These are phyloP conservation scores for Phytophthora boehmeriae DNA, from an alignment of 352 stramenopile genomes.

Conservation along the genomic window DNA sequence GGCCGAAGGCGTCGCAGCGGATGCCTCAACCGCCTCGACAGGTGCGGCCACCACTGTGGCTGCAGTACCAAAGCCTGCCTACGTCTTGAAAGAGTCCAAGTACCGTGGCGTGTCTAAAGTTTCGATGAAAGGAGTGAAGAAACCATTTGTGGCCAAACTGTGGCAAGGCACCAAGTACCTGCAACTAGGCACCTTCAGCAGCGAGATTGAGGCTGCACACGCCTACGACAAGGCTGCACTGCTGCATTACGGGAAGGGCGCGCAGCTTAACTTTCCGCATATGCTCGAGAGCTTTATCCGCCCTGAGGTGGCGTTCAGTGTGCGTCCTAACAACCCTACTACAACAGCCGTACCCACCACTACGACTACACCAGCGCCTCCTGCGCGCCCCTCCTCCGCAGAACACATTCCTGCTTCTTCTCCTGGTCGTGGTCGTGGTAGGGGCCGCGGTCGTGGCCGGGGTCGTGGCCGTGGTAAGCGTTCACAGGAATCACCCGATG, in stretches of 20 bases:
- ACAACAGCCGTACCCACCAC: not conserved
- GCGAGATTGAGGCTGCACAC: constrained; percentile 82
- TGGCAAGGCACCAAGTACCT: constrained; percentile 70
- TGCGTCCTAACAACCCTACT: constrained; percentile 22
- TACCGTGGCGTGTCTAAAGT: constrained; percentile 83
- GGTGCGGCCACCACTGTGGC: not conserved
- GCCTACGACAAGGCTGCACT: constrained; percentile 83
- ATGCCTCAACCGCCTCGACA: not conserved
- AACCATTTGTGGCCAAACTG: constrained; percentile 80
- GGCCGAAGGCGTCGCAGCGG: constrained; percentile 13
- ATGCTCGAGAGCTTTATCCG: constrained; percentile 72
- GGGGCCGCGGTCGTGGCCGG: constrained; percentile 49
- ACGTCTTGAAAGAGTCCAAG: constrained; percentile 74
- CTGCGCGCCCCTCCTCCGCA: constrained; percentile 4
- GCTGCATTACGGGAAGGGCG: constrained; percentile 63
- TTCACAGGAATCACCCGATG: constrained; percentile 40
- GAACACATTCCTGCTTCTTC: constrained; percentile 13
- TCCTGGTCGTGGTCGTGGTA: constrained; percentile 39
- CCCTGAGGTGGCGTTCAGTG: constrained; percentile 37
- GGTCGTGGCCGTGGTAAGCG: constrained; percentile 69
- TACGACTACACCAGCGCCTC: constrained; percentile 2
- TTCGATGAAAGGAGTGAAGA: constrained; percentile 80
- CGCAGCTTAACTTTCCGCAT: constrained; percentile 83
- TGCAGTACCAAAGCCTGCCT: constrained; percentile 16
- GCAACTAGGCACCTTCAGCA: constrained; percentile 72